These are phyloP conservation scores for Sextonia rubra DNA, from an alignment of 164 flowering plant species.

Conservation along the genomic window DNA sequence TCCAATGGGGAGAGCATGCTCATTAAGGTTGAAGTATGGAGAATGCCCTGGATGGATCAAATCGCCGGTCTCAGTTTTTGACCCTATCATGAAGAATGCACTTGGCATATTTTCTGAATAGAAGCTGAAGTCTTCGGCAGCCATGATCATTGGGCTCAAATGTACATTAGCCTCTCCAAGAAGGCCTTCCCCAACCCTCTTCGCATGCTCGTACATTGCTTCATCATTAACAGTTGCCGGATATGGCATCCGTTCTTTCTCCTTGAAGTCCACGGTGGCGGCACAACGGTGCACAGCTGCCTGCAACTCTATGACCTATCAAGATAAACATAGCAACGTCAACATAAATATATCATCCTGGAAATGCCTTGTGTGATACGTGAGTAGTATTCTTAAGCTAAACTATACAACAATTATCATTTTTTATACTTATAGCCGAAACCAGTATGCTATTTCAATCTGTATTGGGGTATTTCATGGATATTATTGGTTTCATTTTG, in stretches of 20 bases:
- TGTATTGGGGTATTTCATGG: too few species aligned
- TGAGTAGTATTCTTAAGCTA: too few species aligned
- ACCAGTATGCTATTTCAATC: too few species aligned
- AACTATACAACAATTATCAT: too few species aligned
- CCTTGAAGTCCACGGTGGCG: constrained; percentile 59
- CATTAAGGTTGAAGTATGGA: constrained; percentile 50
- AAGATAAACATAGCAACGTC: too few species aligned
- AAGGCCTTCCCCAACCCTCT: constrained; percentile 36
- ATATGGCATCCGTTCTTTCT: constrained; percentile 33
- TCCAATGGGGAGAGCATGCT: constrained; percentile 66
- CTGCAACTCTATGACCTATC: constrained; percentile 56
- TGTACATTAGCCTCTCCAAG: constrained; percentile 46
- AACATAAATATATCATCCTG: too few species aligned
- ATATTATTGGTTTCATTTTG: too few species aligned
- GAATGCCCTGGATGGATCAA: constrained; percentile 37
- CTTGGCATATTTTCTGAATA: constrained; percentile 43
- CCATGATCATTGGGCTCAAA: constrained; percentile 36
- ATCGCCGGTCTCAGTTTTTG: constrained; percentile 33
- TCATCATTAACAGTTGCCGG: constrained; percentile 57
- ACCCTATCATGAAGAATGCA: constrained; percentile 49
- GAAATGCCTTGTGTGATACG: too few species aligned
- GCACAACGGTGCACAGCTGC: constrained; percentile 49
- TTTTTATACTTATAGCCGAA: too few species aligned
- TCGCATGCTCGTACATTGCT: constrained; percentile 49
- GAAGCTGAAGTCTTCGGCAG: constrained; percentile 72